A percentile compares a stretch with the other conserved stretches of the same genome.
These are phyloP conservation scores for Candida palmyrensis DNA, from an alignment of 805 yeast genomes.

Conservation along the genomic window DNA sequence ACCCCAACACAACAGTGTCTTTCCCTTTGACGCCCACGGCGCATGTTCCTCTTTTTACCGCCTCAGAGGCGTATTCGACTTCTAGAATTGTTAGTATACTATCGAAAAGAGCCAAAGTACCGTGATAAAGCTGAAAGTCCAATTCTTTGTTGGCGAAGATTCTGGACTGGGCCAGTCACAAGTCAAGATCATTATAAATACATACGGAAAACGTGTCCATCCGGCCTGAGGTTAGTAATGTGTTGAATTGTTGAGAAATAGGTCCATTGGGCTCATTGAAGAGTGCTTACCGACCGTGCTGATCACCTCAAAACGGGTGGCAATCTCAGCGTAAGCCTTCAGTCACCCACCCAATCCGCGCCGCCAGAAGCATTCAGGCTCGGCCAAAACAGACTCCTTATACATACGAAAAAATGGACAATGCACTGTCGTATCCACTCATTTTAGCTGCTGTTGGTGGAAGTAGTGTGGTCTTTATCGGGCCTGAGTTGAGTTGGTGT, in stretches of 20 bases:
- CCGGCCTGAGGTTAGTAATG: no score
- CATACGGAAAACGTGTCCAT: constrained; percentile 95
- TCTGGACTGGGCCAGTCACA: no score
- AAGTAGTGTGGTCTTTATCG: no score
- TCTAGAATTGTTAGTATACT: constrained; percentile 42
- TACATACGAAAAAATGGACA: constrained; percentile 90
- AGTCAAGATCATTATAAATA: no score
- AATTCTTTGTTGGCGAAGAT: no score
- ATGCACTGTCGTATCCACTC: constrained; percentile 99
- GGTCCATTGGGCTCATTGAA: constrained; percentile 1
- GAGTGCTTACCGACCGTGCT: no score
- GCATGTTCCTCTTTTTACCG: constrained; percentile 97
- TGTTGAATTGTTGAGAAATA: constrained; percentile 30
- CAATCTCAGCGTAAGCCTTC: background rate
- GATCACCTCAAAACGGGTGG: no score
- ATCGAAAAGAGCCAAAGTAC: no score
- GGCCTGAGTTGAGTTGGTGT: no score
- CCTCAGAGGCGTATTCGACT: constrained; percentile 96
- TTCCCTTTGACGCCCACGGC: constrained; percentile 96
- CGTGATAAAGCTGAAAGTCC: no score
- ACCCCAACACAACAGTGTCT: constrained; percentile 86
- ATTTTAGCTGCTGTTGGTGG: constrained; percentile 34
- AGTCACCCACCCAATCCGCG: background rate
- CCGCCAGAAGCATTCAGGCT: background rate
- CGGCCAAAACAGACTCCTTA: no score